phyloP scores from a whole-genome alignment of 2,329 filamentous ascomycete genomes.

The Penicillium brevicompactum region DNA sequence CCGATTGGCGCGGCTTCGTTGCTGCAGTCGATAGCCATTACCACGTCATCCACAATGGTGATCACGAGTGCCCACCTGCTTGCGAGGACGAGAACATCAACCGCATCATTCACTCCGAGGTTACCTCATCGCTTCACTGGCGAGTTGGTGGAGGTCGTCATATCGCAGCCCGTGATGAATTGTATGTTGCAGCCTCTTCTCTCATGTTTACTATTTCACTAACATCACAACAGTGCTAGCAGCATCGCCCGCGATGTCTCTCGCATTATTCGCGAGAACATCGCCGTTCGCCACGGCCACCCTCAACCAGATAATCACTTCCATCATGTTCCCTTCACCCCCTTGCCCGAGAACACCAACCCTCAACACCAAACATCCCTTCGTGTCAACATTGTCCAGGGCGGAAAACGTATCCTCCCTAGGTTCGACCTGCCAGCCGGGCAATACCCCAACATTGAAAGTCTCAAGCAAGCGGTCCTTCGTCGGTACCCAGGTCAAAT shows the following conservation, averaged over 20 bases:
- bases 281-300: slow-evolving; percentile 30
- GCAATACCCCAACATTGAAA: slow-evolving; percentile 38
- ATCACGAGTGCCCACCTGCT: slow-evolving; percentile 30
- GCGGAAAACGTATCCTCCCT: slow-evolving; percentile 43
- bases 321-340: slow-evolving; percentile 17
- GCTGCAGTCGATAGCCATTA: slow-evolving; percentile 49
- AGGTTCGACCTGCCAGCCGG: slow-evolving; percentile 39
- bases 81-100: slow-evolving; percentile 41
- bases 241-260: slow-evolving; percentile 45
- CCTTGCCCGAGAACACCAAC: slow-evolving; percentile 11
- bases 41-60: slow-evolving; percentile 41
- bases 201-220: slow-evolving; percentile 8
- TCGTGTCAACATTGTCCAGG: slow-evolving; percentile 41
- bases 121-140: slow-evolving; percentile 36
- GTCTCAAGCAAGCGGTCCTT: slow-evolving; percentile 33
- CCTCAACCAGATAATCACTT: slow-evolving; percentile 15
- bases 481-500: slow-evolving; percentile 36
- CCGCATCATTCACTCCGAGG: slow-evolving; percentile 39
- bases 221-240: slow-evolving; percentile 38
- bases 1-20: slow-evolving; percentile 47
- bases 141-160: slow-evolving; percentile 37
- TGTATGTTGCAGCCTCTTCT: slow-evolving; percentile 33
- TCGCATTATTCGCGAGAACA: slow-evolving; percentile 43
- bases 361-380: slow-evolving; percentile 31
- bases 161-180: slow-evolving; percentile 40